Conservation (phyloP, 352 stramenopile genomes). For the Thraustochytrium sp. region DNA sequence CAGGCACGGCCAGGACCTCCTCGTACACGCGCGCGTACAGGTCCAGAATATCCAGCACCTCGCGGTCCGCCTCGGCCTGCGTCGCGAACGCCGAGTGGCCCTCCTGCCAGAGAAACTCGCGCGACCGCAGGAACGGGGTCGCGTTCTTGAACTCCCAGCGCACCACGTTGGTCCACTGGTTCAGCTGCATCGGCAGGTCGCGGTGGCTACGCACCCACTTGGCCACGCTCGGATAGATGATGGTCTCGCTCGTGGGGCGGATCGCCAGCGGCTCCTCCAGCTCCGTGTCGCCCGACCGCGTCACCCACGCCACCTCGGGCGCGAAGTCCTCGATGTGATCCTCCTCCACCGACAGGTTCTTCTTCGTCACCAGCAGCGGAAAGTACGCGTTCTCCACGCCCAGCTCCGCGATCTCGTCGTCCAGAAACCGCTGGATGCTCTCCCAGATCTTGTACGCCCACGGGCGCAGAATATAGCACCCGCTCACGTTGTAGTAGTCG, state of each 20-base stretch:
- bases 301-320: slow-evolving; percentile 96
- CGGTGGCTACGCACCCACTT: slow-evolving; percentile 86
- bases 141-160: slow-evolving; percentile 98
- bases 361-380: slow-evolving; percentile 94
- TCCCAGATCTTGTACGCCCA: slow-evolving; percentile 99
- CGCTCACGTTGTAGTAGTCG: slow-evolving; percentile 98
- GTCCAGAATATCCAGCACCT: slow-evolving; percentile 89
- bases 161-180: slow-evolving; percentile 99
- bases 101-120: slow-evolving; percentile 99
- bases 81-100: slow-evolving; percentile 96
- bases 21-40: slow-evolving; percentile 97
- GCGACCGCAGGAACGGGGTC: slow-evolving; percentile 95
- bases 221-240: slow-evolving; percentile 92
- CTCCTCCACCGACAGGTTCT: slow-evolving; percentile 95
- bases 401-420: slow-evolving; percentile 79
- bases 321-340: slow-evolving; percentile 99
- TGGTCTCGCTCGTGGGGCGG: slow-evolving; percentile 94
- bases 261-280: slow-evolving; percentile 95
- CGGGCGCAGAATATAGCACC: slow-evolving; percentile 99
- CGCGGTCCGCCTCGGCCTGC: slow-evolving; percentile 90
- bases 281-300: slow-evolving; percentile 83
- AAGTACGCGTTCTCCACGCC: slow-evolving; percentile 87
- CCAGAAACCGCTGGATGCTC: slow-evolving; percentile 91
- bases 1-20: slow-evolving; percentile 95
- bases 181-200: slow-evolving; percentile 97